Percentiles rank a stretch among this genome's conserved stretches.
These are phyloP conservation scores for Bauhinia variegata DNA, from an alignment of 306 rosid species.

Conservation along the genomic window DNA sequence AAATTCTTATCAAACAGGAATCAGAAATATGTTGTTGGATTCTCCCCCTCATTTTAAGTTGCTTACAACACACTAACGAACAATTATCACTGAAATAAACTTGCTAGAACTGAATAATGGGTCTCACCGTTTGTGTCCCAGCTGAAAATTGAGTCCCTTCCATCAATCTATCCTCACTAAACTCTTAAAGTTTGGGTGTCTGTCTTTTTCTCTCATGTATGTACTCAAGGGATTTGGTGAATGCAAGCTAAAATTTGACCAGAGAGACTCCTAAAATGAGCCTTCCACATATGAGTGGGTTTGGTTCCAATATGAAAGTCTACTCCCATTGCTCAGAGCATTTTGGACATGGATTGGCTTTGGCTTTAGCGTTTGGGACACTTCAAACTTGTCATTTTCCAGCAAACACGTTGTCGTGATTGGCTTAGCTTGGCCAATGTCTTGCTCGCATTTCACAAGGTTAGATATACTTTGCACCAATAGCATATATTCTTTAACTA, in stretches of 20 bases:
- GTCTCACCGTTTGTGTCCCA: no score
- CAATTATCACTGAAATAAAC: no score
- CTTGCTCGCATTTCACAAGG: slow-evolving; percentile 17
- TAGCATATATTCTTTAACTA: background rate
- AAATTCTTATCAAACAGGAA: background rate
- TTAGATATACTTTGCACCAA: slow-evolving; percentile 30
- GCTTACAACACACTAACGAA: no score
- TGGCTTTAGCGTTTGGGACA: slow-evolving; percentile 39
- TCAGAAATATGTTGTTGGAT: no score
- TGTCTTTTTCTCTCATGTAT: no score
- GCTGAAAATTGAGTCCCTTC: no score
- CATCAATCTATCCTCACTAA: no score
- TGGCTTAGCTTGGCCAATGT: slow-evolving; percentile 50
- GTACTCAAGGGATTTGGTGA: background rate
- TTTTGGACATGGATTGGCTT: slow-evolving; percentile 24
- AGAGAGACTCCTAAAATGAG: background rate
- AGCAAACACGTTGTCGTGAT: slow-evolving; percentile 30
- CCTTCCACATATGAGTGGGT: slow-evolving; percentile 9
- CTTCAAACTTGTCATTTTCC: slow-evolving; percentile 25
- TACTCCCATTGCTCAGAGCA: slow-evolving; percentile 38
- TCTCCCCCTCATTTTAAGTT: no score
- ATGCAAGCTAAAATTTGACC: slow-evolving; percentile 1
- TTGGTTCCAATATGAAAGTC: slow-evolving; percentile 33
- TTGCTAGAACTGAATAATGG: no score
- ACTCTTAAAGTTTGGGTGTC: no score